Conservation (phyloP, 208 protist genomes). For the Acanthamoeba castellanii region DNA sequence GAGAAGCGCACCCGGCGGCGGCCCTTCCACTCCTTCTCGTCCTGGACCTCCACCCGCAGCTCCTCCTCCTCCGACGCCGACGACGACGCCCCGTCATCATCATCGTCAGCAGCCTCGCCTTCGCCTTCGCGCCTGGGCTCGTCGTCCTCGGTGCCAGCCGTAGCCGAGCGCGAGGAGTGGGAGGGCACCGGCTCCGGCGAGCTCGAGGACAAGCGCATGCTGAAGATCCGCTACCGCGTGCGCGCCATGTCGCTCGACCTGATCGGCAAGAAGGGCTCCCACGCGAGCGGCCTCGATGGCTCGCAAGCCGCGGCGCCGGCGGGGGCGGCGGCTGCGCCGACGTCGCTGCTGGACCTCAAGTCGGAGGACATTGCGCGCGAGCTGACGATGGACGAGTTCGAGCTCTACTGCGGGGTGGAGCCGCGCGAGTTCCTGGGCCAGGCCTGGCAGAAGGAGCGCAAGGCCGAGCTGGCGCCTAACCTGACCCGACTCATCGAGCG, state of each 20-base stretch:
- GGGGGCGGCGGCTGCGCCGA: background rate
- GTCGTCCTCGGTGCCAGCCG: background rate
- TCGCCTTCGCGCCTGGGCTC: background rate
- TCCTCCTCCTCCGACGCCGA: background rate
- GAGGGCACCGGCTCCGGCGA: background rate
- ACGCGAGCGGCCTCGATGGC: no score
- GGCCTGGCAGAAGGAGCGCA: slow-evolving; percentile 62
- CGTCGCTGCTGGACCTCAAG: background rate
- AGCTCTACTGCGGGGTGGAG: background rate
- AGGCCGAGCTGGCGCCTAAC: slow-evolving; percentile 3
- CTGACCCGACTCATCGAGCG: background rate
- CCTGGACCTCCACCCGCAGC: background rate
- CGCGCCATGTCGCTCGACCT: slow-evolving; percentile 60
- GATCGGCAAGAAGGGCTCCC: slow-evolving; percentile 11
- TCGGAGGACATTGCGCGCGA: background rate
- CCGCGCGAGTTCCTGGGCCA: slow-evolving; percentile 68
- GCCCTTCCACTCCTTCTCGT: background rate
- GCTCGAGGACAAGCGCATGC: background rate
- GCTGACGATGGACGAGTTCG: slow-evolving; percentile 52
- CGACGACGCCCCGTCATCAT: background rate
- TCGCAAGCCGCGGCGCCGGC: no score
- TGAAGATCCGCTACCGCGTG: background rate
- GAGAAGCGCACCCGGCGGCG: background rate
- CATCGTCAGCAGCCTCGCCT: background rate
- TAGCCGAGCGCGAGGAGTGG: background rate